A percentile compares a stretch with the other conserved stretches of the same genome.
phyloP scores from a whole-genome alignment of 495 filamentous ascomycete genomes.

The Chaetomidium leptoderma region DNA sequence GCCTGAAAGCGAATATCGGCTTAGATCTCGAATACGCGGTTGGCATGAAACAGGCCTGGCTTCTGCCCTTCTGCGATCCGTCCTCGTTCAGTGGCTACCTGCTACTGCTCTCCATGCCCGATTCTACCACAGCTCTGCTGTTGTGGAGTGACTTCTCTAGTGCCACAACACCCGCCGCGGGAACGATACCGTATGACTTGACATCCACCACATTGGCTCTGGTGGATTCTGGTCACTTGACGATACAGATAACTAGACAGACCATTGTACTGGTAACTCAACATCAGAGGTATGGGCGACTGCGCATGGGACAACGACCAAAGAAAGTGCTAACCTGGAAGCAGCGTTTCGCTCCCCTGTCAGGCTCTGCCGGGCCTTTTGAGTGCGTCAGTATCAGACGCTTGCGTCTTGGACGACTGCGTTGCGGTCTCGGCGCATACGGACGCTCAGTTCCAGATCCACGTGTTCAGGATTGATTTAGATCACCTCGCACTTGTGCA shows the following conservation, averaged over 20 bases:
- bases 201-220: slow-evolving; percentile 55
- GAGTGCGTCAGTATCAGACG: slow-evolving; percentile 31
- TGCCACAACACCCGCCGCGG: slow-evolving; percentile 32
- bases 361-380: slow-evolving; percentile 23
- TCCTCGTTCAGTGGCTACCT: slow-evolving; percentile 27
- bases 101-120: slow-evolving; percentile 50
- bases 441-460: slow-evolving; percentile 30
- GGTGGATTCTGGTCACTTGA: slow-evolving; percentile 26
- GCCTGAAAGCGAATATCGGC: slow-evolving; percentile 63
- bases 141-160: slow-evolving; percentile 38
- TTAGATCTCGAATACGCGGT: slow-evolving; percentile 46
- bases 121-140: slow-evolving; percentile 37
- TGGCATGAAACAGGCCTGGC: slow-evolving; percentile 44
- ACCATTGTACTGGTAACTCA: slow-evolving; percentile 37
- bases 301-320: slow-evolving; percentile 1
- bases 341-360: slow-evolving; percentile 29
- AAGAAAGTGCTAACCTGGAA: slow-evolving; percentile 6
- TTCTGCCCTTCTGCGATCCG: slow-evolving; percentile 30
- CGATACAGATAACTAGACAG: slow-evolving; percentile 57
- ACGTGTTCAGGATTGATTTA: slow-evolving; percentile 28
- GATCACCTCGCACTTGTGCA: slow-evolving; percentile 19
- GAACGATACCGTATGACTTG: slow-evolving; percentile 46
- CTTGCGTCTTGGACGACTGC: slow-evolving; percentile 26
- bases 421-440: slow-evolving; percentile 37
- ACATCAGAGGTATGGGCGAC: slow-evolving; percentile 13